Conservation (phyloP, 371 early-diverging fungal genomes). For the Mortierella sp. region DNA sequence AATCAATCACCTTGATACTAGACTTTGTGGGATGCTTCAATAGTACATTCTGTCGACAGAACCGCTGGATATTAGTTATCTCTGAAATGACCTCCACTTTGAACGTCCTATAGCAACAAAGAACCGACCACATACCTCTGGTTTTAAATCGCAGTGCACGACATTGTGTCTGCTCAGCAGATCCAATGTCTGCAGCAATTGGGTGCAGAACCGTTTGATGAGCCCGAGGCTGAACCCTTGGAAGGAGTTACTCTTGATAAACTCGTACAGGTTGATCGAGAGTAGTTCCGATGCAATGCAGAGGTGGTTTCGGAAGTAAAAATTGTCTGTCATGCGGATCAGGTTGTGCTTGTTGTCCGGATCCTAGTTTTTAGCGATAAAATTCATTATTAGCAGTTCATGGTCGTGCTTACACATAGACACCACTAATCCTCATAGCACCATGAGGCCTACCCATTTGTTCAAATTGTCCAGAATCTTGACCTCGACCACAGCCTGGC, state of each 20-base stretch:
- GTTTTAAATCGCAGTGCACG: constrained; percentile 98
- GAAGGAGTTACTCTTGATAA: constrained; percentile 94
- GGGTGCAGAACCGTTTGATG: constrained; percentile 84
- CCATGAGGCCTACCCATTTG: no score
- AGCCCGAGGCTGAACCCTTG: constrained; percentile 88
- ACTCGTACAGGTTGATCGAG: constrained; percentile 97
- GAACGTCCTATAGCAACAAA: background rate
- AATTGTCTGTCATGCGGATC: constrained; percentile 90
- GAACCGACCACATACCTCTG: constrained; percentile 90
- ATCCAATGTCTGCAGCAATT: constrained; percentile 87
- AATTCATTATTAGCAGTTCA: no score
- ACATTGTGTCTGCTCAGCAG: constrained; percentile 81
- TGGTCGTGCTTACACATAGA: background rate
- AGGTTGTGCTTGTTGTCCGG: constrained; percentile 83
- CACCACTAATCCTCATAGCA: no score
- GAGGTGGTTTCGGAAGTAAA: constrained; percentile 93
- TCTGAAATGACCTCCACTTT: background rate
- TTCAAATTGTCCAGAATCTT: constrained; percentile 84
- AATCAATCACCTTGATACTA: constrained; percentile 98
- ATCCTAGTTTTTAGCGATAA: no score
- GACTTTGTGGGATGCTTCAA: constrained; percentile 77
- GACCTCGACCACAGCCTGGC: constrained; percentile 95
- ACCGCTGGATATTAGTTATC: background rate
- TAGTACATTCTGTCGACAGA: constrained; percentile 72
- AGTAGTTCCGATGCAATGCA: constrained; percentile 94